A percentile compares a stretch with the other conserved stretches of the same genome.
phyloP scores from a whole-genome alignment of 768 basidiomycete genomes.

The Filobasidium wieringae region DNA sequence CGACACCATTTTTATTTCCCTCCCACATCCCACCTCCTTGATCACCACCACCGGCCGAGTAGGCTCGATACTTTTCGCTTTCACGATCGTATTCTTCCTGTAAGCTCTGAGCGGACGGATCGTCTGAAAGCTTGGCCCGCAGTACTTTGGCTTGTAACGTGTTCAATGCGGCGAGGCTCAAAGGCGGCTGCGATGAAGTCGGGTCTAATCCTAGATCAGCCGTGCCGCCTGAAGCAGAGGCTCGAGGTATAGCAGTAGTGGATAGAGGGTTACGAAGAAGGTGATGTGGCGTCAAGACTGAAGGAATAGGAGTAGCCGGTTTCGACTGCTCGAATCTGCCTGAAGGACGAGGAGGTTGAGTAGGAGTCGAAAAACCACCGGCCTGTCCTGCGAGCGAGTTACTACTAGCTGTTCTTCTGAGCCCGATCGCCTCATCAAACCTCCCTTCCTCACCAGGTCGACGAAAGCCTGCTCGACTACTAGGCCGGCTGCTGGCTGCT shows the following conservation, averaged over 20 bases:
- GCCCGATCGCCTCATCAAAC: constrained; percentile 17
- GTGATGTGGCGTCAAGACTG: constrained; percentile 67
- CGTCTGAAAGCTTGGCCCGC: constrained; percentile 73
- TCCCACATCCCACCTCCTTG: constrained; percentile 40
- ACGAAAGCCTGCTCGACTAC: constrained; percentile 76
- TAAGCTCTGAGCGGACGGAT: constrained; percentile 61
- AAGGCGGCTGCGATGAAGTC: constrained; percentile 27
- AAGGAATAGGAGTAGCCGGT: constrained; percentile 65
- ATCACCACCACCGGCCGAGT: constrained; percentile 14
- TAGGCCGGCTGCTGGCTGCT: constrained; percentile 47
- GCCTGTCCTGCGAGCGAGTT: constrained; percentile 7
- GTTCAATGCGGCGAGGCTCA: constrained; percentile 54
- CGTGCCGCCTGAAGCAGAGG: not conserved
- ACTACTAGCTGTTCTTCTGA: constrained; percentile 19
- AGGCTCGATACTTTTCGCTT: constrained; percentile 41
- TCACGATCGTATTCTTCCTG: constrained; percentile 79
- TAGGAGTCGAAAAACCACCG: constrained; percentile 7
- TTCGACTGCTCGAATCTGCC: constrained; percentile 19
- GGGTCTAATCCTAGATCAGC: constrained; percentile 12
- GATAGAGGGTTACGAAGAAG: constrained; percentile 24
- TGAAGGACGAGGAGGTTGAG: not conserved
- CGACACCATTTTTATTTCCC: constrained; percentile 36
- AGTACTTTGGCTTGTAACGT: constrained; percentile 85
- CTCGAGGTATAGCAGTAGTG: not conserved
- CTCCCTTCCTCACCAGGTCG: constrained; percentile 52